phyloP scores from a whole-genome alignment of 352 stramenopile genomes.

The Plasmopara viticola region DNA sequence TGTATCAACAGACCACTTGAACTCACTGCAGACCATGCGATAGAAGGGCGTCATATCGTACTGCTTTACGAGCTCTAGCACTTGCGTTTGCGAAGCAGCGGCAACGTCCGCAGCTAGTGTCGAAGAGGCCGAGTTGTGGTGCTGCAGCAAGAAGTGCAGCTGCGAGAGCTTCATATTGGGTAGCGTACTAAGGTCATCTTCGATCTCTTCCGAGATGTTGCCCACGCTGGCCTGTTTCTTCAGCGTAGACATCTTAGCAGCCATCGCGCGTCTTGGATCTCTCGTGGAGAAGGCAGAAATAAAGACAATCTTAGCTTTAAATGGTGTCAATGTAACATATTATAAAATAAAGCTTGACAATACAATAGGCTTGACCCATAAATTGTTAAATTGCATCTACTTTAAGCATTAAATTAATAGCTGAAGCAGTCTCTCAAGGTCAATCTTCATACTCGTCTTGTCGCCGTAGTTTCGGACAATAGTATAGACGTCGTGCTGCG shows the following conservation, averaged over 20 bases:
- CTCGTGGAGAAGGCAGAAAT: conserved; percentile 1
- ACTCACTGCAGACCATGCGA: conserved; percentile 56
- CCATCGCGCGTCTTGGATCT: conserved; percentile 9
- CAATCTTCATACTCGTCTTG: conserved; percentile 53
- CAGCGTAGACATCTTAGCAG: conserved; percentile 21
- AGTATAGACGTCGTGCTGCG: conserved; percentile 59
- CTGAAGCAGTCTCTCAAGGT: conserved; percentile 38
- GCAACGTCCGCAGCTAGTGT: conserved; percentile 36
- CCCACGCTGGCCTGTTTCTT: conserved; percentile 73
- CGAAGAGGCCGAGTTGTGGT: conserved; percentile 41
- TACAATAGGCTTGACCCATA: no score
- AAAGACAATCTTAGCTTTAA: no score
- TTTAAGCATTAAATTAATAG: conserved; percentile 30
- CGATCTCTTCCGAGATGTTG: conserved; percentile 85
- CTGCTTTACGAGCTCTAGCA: conserved; percentile 57
- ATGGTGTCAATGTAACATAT: no score
- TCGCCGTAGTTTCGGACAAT: conserved; percentile 64
- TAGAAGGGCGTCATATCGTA: conserved; percentile 82
- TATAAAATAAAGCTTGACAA: no score
- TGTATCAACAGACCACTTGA: conserved; percentile 56
- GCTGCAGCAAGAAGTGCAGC: conserved; percentile 72
- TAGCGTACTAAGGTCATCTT: conserved; percentile 70
- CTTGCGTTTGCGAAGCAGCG: conserved; percentile 35
- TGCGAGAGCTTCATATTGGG: conserved; percentile 74
- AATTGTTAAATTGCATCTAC: no score